A percentile compares a stretch with the other conserved stretches of the same genome.
phyloP scores from a whole-genome alignment of 352 stramenopile species.

The Phytophthora pini region DNA sequence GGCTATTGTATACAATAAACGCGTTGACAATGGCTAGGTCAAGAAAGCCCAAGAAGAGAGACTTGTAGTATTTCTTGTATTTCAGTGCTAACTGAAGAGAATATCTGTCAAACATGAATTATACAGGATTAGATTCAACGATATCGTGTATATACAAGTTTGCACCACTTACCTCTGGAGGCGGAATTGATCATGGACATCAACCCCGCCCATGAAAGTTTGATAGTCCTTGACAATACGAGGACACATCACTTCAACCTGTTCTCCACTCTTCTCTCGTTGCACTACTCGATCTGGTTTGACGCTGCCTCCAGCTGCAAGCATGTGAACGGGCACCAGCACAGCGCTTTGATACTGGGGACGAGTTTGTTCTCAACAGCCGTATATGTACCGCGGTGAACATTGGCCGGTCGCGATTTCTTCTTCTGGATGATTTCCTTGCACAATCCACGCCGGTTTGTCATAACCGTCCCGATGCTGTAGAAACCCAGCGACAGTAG shows the following conservation, averaged over 20 bases:
- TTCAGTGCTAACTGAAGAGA: background rate
- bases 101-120: background rate
- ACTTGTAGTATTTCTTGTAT: slow-evolving; percentile 7
- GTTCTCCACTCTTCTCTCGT: background rate
- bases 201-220: background rate
- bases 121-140: background rate
- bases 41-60: background rate
- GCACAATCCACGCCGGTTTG: slow-evolving; percentile 14
- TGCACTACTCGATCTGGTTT: slow-evolving; percentile 5
- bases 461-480: slow-evolving; percentile 14
- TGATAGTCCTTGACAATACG: slow-evolving; percentile 20
- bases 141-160: background rate
- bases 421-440: slow-evolving; percentile 12
- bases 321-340: slow-evolving; percentile 13
- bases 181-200: background rate
- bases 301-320: slow-evolving; percentile 4
- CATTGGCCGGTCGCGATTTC: slow-evolving; percentile 10
- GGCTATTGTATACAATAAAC: background rate
- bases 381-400: slow-evolving; percentile 9
- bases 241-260: slow-evolving; percentile 9
- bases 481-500: slow-evolving; percentile 21
- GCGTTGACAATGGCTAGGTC: background rate
- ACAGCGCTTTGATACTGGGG: background rate
- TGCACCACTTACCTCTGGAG: background rate
- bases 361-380: background rate